Base-by-base conservation (phyloP, 495 filamentous ascomycete genomes). In the Hypoxylon crocopeplum region DNA sequence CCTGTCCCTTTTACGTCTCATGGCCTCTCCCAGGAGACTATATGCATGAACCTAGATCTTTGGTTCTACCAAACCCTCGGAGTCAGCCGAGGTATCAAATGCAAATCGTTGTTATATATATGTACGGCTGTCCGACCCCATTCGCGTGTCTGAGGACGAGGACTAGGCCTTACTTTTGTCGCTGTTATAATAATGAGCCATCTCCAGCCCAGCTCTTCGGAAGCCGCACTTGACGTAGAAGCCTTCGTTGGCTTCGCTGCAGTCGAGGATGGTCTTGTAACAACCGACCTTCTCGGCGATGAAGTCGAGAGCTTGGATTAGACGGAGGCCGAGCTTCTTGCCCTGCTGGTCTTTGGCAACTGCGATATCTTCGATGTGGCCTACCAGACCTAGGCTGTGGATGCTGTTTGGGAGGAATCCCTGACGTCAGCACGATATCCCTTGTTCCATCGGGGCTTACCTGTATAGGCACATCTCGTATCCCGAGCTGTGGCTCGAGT, bases 161-260 rank as follows among this genome's bases (percentile, higher is more conserved):
- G 8, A 32, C 21, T 74, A 67, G 50, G 68, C 52, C 67, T 75
- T 77, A 71, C 74, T 79, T 54, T 79, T 80, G 53, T 72, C 70
- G 32, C 57, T 66, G 49, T 86, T 88, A 73, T 93, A 92, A 72
- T 97, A 96, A 75, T 96, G 92, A 36, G 92, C 94, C 94, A 98
- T 98, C 75, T 98, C 91, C 46, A 97, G 74, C 7, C 94, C 94
- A 19, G 92, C 95, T 39, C 92, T 79, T 75, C 91, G 90, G 74
- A 95, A 98, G 36, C 93, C 95, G 71, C 94, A 98, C 83, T 98
- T 98, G 63, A 96, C 84, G 72, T 98, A 98, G 79, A 98, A 98
- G 12, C 92, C 94, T 76, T 97, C 92, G 72, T 98, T 98, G 62
- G 88, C 79, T 66, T 82, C 79, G 70, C 75, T 80, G 68, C 80